phyloP scores from a whole-genome alignment of 2,329 filamentous ascomycete species.

The Ustulina deusta region DNA sequence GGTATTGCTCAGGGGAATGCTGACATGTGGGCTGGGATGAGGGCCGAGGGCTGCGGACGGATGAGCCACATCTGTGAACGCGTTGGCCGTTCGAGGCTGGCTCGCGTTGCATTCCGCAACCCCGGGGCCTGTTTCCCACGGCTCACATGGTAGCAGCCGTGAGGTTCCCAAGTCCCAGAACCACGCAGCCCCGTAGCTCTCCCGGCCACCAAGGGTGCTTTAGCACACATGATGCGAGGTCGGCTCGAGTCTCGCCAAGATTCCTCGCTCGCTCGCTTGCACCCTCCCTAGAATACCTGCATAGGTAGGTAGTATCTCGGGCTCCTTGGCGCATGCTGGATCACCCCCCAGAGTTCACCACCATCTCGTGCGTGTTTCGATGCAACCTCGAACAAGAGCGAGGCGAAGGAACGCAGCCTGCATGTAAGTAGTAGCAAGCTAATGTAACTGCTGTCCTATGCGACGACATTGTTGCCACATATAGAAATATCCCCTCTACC shows the following conservation, averaged over 20 bases:
- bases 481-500: slow-evolving; percentile 28
- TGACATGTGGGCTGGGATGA: slow-evolving; percentile 16
- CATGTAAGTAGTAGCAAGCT: slow-evolving; percentile 16
- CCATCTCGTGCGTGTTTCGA: not conserved
- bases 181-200: slow-evolving; percentile 15
- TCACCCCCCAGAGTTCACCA: slow-evolving; percentile 8
- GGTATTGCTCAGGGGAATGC: not conserved
- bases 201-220: not conserved
- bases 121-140: slow-evolving; percentile 23
- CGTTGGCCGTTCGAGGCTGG: slow-evolving; percentile 23
- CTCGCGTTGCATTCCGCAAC: slow-evolving; percentile 32
- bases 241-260: not conserved
- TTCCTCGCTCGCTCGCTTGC: not conserved
- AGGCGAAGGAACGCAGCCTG: slow-evolving; percentile 31
- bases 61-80: slow-evolving; percentile 32
- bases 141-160: slow-evolving; percentile 30
- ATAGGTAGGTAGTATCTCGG: slow-evolving; percentile 10
- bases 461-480: slow-evolving; percentile 32
- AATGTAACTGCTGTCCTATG: slow-evolving; percentile 33
- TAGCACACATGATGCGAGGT: slow-evolving; percentile 10
- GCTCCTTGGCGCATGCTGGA: not conserved
- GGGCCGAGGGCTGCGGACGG: slow-evolving; percentile 23
- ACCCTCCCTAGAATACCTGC: not conserved
- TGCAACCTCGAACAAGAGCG: slow-evolving; percentile 17
- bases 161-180: slow-evolving; percentile 16